Percentiles rank a stretch among this genome's conserved stretches.
These are phyloP conservation scores for Candida labiduridarum DNA, from an alignment of 1,139 yeast genomes.

Conservation along the genomic window DNA sequence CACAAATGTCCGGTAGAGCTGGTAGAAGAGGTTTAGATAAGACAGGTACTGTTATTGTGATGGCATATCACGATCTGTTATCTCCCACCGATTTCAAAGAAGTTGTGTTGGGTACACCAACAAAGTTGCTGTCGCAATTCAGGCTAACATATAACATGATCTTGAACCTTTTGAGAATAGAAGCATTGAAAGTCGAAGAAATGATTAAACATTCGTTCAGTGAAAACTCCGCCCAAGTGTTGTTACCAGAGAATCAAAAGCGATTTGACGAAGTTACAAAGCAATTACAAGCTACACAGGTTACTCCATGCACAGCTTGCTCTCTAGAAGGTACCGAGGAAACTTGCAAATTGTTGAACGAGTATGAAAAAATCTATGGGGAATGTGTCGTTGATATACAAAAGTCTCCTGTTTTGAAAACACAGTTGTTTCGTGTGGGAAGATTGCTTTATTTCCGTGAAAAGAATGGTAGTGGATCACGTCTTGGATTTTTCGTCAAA, in stretches of 20 bases:
- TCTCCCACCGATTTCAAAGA: slow-evolving; percentile 66
- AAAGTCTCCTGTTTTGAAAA: slow-evolving; percentile 47
- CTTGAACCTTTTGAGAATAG: slow-evolving; percentile 84
- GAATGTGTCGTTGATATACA: slow-evolving; percentile 52
- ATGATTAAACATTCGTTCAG: slow-evolving; percentile 96
- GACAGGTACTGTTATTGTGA: slow-evolving; percentile 93
- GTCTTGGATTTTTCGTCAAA: slow-evolving; percentile 58
- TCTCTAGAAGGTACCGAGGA: slow-evolving; percentile 43
- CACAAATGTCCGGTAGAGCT: slow-evolving; percentile 99
- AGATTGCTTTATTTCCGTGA: slow-evolving; percentile 64
- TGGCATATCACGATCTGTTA: slow-evolving; percentile 78
- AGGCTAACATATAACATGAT: slow-evolving; percentile 96
- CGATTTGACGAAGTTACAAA: slow-evolving; percentile 56
- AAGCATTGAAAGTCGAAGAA: slow-evolving; percentile 92
- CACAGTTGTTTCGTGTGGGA: slow-evolving; percentile 53
- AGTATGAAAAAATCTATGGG: slow-evolving; percentile 46
- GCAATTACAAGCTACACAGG: slow-evolving; percentile 41
- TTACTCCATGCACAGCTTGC: slow-evolving; percentile 42
- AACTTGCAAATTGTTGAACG: slow-evolving; percentile 46
- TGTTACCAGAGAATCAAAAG: slow-evolving; percentile 84
- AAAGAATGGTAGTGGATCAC: slow-evolving; percentile 32
- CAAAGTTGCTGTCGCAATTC: slow-evolving; percentile 88
- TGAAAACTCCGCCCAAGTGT: slow-evolving; percentile 84
- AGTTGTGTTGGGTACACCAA: slow-evolving; percentile 84
- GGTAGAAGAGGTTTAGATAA: slow-evolving; percentile 96